Evolutionary conservation across 805 yeast species (phyloP).

Genomic region (Wickerhamomyces rabaulensis): DNA sequence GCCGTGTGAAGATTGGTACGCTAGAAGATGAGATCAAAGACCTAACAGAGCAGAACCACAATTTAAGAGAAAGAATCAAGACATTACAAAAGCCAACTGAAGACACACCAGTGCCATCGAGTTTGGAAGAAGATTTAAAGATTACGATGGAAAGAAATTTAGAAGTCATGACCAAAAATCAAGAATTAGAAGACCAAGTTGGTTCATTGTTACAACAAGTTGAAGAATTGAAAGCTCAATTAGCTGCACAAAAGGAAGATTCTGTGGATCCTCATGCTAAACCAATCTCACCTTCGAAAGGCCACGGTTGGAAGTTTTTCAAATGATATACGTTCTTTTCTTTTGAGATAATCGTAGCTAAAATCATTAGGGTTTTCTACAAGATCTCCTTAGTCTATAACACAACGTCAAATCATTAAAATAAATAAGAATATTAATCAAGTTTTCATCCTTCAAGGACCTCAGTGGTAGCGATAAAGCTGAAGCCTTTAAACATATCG

Average conservation of each 20-base stretch:
- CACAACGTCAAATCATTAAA: too few relatives aligned
- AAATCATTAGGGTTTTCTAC: too few relatives aligned
- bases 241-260: slow-evolving; percentile 13
- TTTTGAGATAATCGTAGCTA: too few relatives aligned
- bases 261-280: neutral
- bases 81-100: slow-evolving; percentile 26
- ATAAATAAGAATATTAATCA: neutral
- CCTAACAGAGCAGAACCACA: slow-evolving; percentile 42
- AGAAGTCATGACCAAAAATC: slow-evolving; percentile 62
- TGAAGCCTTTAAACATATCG: slow-evolving; percentile 36
- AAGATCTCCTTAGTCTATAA: too few relatives aligned
- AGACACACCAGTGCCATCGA: slow-evolving; percentile 32
- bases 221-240: slow-evolving; percentile 27
- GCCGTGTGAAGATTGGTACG: slow-evolving; percentile 70
- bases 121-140: slow-evolving; percentile 47
- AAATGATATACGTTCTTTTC: too few relatives aligned
- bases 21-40: slow-evolving; percentile 70
- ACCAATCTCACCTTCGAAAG: neutral
- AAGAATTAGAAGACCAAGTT: slow-evolving; percentile 49
- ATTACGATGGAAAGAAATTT: slow-evolving; percentile 55
- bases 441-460: slow-evolving; percentile 24
- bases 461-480: slow-evolving; percentile 37
- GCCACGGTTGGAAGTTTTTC: slow-evolving; percentile 1
- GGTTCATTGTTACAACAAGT: slow-evolving; percentile 37
- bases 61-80: slow-evolving; percentile 33